Evolutionary conservation across 179 eudicot species (phyloP).

Genomic region (Silene coronaria): DNA sequence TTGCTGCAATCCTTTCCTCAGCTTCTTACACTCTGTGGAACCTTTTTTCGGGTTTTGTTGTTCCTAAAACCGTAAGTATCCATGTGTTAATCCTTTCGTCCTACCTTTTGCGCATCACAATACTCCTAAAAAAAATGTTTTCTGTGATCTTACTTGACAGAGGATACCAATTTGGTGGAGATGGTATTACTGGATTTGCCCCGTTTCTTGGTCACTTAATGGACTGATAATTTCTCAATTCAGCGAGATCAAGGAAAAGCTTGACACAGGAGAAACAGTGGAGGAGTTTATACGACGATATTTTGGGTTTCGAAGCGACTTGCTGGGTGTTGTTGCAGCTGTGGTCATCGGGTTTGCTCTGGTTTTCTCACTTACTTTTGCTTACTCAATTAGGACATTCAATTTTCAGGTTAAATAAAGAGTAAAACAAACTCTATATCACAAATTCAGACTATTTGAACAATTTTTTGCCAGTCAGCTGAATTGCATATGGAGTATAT

Average conservation of each 20-base stretch:
- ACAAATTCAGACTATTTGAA: too few species aligned
- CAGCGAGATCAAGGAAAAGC: conserved; percentile 31
- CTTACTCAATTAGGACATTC: conserved; percentile 13
- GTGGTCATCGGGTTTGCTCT: conserved; percentile 10
- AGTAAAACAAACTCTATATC: too few species aligned
- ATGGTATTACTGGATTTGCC: conserved; percentile 51
- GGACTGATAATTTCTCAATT: conserved; percentile 49
- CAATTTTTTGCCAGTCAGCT: too few species aligned
- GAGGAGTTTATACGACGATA: conserved; percentile 10
- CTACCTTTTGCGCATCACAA: not conserved
- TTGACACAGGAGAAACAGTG: conserved; percentile 18
- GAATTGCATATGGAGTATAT: too few species aligned
- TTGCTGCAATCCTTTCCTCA: conserved; percentile 45
- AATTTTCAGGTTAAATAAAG: conserved; percentile 20
- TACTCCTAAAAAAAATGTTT: too few species aligned
- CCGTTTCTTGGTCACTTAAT: conserved; percentile 43
- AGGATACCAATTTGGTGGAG: conserved; percentile 60
- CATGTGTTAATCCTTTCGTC: not conserved
- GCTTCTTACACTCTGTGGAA: conserved; percentile 51
- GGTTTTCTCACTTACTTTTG: conserved; percentile 14
- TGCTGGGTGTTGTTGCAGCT: conserved; percentile 18
- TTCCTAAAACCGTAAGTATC: conserved; percentile 48
- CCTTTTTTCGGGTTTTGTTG: conserved; percentile 55
- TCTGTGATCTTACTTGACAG: conserved; percentile 22
- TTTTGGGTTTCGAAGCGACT: conserved; percentile 20